These are phyloP conservation scores for Castanopsis chinensis DNA, from an alignment of 306 rosid species.

Conservation along the genomic window DNA sequence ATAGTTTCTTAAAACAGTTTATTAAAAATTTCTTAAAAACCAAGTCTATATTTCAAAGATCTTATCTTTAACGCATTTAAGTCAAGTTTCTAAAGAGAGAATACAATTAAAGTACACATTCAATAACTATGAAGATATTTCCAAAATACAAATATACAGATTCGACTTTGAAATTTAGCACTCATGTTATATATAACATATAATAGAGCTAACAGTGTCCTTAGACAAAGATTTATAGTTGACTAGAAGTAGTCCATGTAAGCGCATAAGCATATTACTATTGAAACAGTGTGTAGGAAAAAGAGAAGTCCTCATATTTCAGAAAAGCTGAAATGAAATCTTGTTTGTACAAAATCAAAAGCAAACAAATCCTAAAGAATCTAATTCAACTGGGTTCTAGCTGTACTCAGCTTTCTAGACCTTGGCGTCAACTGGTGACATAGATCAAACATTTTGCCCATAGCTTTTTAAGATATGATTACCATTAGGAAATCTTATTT, in stretches of 20 bases:
- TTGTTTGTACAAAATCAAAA: conserved; percentile 9
- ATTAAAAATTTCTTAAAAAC: not conserved
- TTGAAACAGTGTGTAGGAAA: conserved; percentile 20
- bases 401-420: conserved; percentile 67
- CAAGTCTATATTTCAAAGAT: not conserved
- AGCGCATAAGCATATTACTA: conserved; percentile 10
- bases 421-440: conserved; percentile 50
- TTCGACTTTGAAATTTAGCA: not conserved
- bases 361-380: conserved; percentile 42
- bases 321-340: conserved; percentile 23
- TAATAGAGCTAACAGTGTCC: not conserved
- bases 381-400: conserved; percentile 48
- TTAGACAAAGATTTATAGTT: not conserved
- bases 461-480: conserved; percentile 57
- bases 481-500: conserved; percentile 32
- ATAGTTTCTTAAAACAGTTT: too few relatives aligned
- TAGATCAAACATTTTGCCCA: conserved; percentile 43
- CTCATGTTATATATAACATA: not conserved
- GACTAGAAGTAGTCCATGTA: conserved; percentile 9
- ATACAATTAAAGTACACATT: not conserved
- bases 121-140: not conserved
- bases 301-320: conserved; percentile 28
- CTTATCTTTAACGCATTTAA: not conserved
- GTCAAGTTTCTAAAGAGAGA: not conserved
- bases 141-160: not conserved